Base-by-base conservation (phyloP, 2,329 filamentous ascomycete species). In the Fusarium hainanense region DNA sequence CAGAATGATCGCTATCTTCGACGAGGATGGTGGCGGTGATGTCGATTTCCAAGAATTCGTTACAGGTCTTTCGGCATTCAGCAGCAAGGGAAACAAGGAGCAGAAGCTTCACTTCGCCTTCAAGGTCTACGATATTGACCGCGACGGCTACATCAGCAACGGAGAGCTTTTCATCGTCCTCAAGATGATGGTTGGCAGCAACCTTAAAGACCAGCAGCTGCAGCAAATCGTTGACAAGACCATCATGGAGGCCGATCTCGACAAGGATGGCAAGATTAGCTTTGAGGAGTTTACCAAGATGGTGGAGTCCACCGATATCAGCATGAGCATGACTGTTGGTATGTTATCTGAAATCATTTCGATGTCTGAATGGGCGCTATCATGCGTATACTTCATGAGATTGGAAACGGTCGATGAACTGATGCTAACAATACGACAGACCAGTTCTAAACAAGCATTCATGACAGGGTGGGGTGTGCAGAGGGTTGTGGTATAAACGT, bases 171-270 rank as follows among this genome's bases (percentile, higher is more conserved):
- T 98, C 82, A 98, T 99, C 77, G 96, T 99, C 77, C 87, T 99
- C 77, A 99, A 99, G 92, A 99, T 99, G 96, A 99, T 99, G 96
- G 96, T 99, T 54, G 96, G 96, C 64, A 98, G 93, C 85, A 99
- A 99, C 82, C 85, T 99, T 77, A 99, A 99, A 87, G 96, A 99
- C 81, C 93, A 98, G 83, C 96, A 99, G 84, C 84, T 99, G 79
- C 96, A 99, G 85, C 96, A 95, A 89, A 99, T 99, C 79, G 96
- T 99, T 74, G 96, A 99, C 85, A 99, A 99, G 89, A 99, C 96
- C 64, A 98, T 99, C 80, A 98, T 98, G 96, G 96, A 99, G 85
- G 96, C 96, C 50, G 96, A 99, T 82, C 87, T 94, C 74, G 96
- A 99, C 82, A 90, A 90, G 66, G 96, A 99, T 80, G 96, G 96